These are phyloP conservation scores for Helicostylum pulchrum DNA, from an alignment of 192 early-diverging fungal genomes.

Conservation along the genomic window DNA sequence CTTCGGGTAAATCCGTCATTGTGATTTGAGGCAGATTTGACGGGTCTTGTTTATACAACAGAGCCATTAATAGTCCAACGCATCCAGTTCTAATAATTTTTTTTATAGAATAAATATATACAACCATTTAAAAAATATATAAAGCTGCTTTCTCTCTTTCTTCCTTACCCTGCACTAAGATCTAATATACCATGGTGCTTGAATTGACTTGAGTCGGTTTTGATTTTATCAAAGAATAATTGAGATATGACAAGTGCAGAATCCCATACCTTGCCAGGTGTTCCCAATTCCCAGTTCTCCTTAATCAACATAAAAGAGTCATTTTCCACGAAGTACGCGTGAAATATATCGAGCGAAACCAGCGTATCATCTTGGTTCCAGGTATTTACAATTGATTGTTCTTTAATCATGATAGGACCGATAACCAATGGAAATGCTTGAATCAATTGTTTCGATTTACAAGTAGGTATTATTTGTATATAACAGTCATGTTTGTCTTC, in stretches of 20 bases:
- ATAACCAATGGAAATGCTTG: conserved; percentile 12
- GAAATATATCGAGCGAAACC: conserved; percentile 12
- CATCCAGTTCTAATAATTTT: conserved; percentile 17
- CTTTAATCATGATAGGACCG: neutral
- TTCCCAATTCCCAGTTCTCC: conserved; percentile 32
- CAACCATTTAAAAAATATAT: conserved; percentile 26
- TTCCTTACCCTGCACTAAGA: conserved; percentile 42
- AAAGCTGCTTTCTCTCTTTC: no score
- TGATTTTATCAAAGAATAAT: conserved; percentile 23
- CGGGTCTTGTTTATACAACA: neutral
- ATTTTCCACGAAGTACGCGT: conserved; percentile 3
- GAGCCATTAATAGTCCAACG: conserved; percentile 13
- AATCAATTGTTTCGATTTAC: neutral
- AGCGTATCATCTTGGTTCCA: neutral
- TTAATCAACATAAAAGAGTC: conserved; percentile 16
- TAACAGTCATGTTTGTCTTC: neutral
- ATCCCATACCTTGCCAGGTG: conserved; percentile 50
- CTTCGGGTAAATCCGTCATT: conserved; percentile 41
- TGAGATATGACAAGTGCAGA: conserved; percentile 42
- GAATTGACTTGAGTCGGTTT: conserved; percentile 15
- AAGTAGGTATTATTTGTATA: neutral
- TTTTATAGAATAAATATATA: neutral
- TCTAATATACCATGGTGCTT: conserved; percentile 35
- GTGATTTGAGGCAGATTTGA: conserved; percentile 1
- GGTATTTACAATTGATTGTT: neutral